Evolutionary conservation across 1,284 basidiomycete genomes (phyloP).

Genomic region (Sanghuangporus weigelae): DNA sequence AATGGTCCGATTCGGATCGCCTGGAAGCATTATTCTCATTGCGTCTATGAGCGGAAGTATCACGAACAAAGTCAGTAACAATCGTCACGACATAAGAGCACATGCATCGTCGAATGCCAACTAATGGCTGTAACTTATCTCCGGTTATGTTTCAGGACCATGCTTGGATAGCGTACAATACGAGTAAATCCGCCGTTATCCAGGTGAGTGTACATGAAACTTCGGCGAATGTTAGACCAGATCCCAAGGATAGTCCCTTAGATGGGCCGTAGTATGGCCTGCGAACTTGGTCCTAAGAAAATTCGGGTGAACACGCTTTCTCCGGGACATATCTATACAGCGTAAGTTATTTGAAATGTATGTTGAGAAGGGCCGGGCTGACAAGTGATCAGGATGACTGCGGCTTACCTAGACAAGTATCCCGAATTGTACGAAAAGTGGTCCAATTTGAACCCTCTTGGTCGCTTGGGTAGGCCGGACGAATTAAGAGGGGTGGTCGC

Average conservation of each 20-base stretch:
- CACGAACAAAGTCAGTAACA: constrained; percentile 60
- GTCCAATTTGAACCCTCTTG: constrained; percentile 72
- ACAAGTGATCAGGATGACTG: constrained; percentile 49
- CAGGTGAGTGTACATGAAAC: constrained; percentile 47
- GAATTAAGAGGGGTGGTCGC: constrained; percentile 73
- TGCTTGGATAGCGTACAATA: constrained; percentile 76
- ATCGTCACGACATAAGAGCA: not conserved
- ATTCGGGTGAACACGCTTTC: constrained; percentile 78
- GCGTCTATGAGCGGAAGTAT: constrained; percentile 86
- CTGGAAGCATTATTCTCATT: constrained; percentile 78
- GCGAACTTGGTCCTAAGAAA: constrained; percentile 65
- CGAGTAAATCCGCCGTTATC: constrained; percentile 76
- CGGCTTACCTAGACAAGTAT: constrained; percentile 65
- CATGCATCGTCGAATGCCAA: too few relatives aligned
- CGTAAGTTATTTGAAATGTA: constrained; percentile 37
- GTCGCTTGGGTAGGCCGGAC: constrained; percentile 69
- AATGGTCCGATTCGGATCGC: constrained; percentile 65
- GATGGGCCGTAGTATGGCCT: constrained; percentile 81
- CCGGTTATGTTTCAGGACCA: constrained; percentile 41
- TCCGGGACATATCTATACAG: constrained; percentile 72
- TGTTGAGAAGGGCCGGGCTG: not conserved
- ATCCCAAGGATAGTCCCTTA: constrained; percentile 32
- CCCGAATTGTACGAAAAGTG: constrained; percentile 67
- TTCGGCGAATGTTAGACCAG: not conserved
- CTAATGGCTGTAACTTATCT: too few relatives aligned